These are phyloP conservation scores for Hansenula sp. DNA, from an alignment of 1,139 yeast genomes.

Conservation along the genomic window DNA sequence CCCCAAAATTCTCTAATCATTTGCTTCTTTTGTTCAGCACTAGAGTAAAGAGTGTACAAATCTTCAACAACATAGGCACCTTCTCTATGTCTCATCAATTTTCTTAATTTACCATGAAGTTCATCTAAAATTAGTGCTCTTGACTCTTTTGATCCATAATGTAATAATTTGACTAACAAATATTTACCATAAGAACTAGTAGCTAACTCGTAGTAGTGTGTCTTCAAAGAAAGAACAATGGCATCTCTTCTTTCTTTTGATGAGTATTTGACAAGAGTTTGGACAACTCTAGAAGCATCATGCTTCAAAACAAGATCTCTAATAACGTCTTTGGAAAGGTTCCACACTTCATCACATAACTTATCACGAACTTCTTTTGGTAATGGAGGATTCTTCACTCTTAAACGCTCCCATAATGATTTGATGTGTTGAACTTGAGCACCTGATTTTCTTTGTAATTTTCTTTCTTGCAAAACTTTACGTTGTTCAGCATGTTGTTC, in stretches of 20 bases:
- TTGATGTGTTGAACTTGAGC: constrained; percentile 81
- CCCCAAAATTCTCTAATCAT: constrained; percentile 98
- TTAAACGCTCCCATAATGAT: constrained; percentile 83
- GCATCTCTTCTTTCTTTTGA: constrained; percentile 73
- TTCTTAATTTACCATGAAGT: constrained; percentile 85
- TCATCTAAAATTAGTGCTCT: constrained; percentile 74
- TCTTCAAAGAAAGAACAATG: constrained; percentile 67
- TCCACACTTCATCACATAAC: constrained; percentile 83
- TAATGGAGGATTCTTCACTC: constrained; percentile 81
- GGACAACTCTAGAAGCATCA: constrained; percentile 95
- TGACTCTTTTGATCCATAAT: constrained; percentile 83
- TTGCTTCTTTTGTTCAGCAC: constrained; percentile 79
- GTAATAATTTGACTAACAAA: constrained; percentile 79
- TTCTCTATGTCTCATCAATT: constrained; percentile 93
- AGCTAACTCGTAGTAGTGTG: constrained; percentile 76
- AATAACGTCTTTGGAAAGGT: constrained; percentile 67
- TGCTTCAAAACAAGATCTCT: constrained; percentile 89
- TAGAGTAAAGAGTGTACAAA: constrained; percentile 78
- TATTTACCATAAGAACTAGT: constrained; percentile 94
- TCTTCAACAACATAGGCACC: constrained; percentile 99
- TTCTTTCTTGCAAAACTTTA: constrained; percentile 74
- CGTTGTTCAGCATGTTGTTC: constrained; percentile 85
- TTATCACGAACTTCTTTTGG: constrained; percentile 76
- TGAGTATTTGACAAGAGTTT: constrained; percentile 85
- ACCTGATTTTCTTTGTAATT: constrained; percentile 83